These are phyloP conservation scores for Plectosphaerella cucumerina DNA, from an alignment of 2,329 filamentous ascomycete species.

Conservation along the genomic window DNA sequence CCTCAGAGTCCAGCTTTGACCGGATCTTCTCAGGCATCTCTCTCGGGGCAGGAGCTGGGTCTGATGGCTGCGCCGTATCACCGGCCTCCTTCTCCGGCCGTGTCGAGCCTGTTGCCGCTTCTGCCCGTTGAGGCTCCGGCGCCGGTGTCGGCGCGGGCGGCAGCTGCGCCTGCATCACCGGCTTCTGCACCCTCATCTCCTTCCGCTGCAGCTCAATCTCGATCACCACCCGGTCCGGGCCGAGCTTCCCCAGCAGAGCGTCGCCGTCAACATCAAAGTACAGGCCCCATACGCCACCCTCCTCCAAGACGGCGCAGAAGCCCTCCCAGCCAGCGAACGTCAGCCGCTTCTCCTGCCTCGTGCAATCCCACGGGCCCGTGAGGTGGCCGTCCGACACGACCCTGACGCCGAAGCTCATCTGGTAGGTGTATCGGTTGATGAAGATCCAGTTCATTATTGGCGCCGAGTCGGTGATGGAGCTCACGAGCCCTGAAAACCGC, in stretches of 20 bases:
- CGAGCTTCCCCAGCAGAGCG: constrained; percentile 37
- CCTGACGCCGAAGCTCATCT: constrained; percentile 41
- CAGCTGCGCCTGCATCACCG: background rate
- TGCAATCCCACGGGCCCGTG: constrained; percentile 47
- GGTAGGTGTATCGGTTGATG: constrained; percentile 38
- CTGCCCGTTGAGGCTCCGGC: no score
- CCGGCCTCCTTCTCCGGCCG: no score
- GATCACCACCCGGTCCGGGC: constrained; percentile 42
- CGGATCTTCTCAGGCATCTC: no score
- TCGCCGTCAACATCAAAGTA: constrained; percentile 45
- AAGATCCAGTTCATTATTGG: constrained; percentile 49
- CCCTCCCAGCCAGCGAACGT: constrained; percentile 46
- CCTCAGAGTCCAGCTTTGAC: no score
- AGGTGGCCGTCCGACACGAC: constrained; percentile 35
- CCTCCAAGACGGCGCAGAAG: constrained; percentile 39
- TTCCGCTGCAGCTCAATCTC: constrained; percentile 51
- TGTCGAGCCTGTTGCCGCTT: no score
- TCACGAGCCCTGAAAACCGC: constrained; percentile 40
- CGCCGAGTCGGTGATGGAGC: constrained; percentile 43
- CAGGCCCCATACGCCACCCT: constrained; percentile 38
- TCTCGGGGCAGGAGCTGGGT: no score
- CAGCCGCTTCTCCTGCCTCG: constrained; percentile 44
- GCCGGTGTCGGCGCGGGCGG: background rate
- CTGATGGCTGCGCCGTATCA: no score
- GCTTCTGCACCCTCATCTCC: constrained; percentile 31